Base-by-base conservation (phyloP, 1,284 basidiomycete species). In the Wolfiporia cocos region DNA sequence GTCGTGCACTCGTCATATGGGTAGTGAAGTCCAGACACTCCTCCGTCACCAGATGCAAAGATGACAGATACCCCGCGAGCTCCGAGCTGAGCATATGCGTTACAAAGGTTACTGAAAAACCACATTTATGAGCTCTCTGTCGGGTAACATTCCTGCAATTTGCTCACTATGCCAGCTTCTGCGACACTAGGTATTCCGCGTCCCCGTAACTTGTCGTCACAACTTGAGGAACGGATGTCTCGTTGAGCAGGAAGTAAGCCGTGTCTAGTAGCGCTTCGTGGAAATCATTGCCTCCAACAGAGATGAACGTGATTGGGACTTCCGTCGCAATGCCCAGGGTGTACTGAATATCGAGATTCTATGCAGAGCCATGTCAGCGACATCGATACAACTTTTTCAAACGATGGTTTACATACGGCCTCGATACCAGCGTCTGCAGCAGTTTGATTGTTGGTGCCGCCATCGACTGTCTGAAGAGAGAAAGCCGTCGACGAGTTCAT, bases 11-110 rank as follows among this genome's bases (percentile, higher is more conserved):
- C 71, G n/a, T n/a, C n/a, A n/a, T n/a, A n/a, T n/a, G n/a, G n/a
- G n/a, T n/a, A n/a, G 14, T 72, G 61, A 15, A 75, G 74, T 10
- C 65, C 73, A 18, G 80, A 80, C n/a, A 86, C 83, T 38, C 81
- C 81, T 37, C 53, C 59, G 50, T 80, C 82, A 41, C 83, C 83
- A 38, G 76, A 77, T 19, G 76, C 74, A 63, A 78, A 83, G 50
- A 86, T 63, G 12, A 79, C 63, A 9, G 73, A 76, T 12, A 70
- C 71, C 15, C 83, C 83, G 15, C 70, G 67, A 3, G 72, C 64
- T 7, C 78, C 78, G 31, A 86, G 70, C 45, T 76, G 70, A 9
- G 77, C 78, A 45, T 86, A 80, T 7, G 70, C 69, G 33, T 59
- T 53, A 56, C 85, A 88, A 10, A 77, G 46, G 18, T 44, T 51